Percentiles rank a stretch among this genome's conserved stretches.
Conservation (phyloP, 768 basidiomycete genomes). For the Pulveroboletus ravenelii region DNA sequence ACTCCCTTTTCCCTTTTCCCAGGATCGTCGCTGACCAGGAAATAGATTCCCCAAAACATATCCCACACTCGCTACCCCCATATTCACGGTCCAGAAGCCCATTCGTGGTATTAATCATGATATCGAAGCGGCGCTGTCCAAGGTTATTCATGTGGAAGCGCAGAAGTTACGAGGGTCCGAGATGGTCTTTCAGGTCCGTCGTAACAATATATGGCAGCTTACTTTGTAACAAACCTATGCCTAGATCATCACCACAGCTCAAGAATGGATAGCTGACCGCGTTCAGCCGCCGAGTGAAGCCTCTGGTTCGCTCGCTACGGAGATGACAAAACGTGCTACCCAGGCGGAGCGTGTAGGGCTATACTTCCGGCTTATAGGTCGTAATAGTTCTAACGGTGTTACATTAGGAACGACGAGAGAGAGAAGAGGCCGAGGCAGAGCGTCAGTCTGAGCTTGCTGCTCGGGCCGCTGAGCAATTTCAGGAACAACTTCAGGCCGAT, state of each 20-base stretch:
- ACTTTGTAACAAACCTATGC: slow-evolving; percentile 3
- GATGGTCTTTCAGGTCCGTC: slow-evolving; percentile 71
- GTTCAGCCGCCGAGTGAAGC: slow-evolving; percentile 55
- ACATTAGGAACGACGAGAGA: slow-evolving; percentile 46
- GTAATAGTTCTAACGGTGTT: neutral
- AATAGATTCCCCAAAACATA: slow-evolving; percentile 77
- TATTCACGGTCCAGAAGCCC: slow-evolving; percentile 65
- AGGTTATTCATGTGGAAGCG: slow-evolving; percentile 60
- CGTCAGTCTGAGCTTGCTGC: slow-evolving; percentile 46
- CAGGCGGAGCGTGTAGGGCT: slow-evolving; percentile 60
- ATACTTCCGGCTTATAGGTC: neutral
- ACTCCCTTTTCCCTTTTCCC: slow-evolving; percentile 11
- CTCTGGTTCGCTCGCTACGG: slow-evolving; percentile 65
- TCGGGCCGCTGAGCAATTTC: slow-evolving; percentile 52
- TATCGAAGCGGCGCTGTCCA: slow-evolving; percentile 53
- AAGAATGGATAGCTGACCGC: slow-evolving; percentile 66
- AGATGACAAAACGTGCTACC: slow-evolving; percentile 71
- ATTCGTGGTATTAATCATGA: slow-evolving; percentile 52
- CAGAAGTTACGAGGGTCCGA: slow-evolving; percentile 63
- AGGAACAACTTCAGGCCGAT: slow-evolving; percentile 64
- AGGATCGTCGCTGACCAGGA: slow-evolving; percentile 1
- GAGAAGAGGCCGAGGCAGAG: slow-evolving; percentile 53
- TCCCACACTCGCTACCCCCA: slow-evolving; percentile 64
- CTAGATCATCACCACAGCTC: slow-evolving; percentile 61
- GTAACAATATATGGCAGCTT: neutral